Percentiles rank a stretch among this genome's conserved stretches.
Evolutionary conservation across 139 green algal genomes (phyloP).

Genomic region (Tetraselmis chui): DNA sequence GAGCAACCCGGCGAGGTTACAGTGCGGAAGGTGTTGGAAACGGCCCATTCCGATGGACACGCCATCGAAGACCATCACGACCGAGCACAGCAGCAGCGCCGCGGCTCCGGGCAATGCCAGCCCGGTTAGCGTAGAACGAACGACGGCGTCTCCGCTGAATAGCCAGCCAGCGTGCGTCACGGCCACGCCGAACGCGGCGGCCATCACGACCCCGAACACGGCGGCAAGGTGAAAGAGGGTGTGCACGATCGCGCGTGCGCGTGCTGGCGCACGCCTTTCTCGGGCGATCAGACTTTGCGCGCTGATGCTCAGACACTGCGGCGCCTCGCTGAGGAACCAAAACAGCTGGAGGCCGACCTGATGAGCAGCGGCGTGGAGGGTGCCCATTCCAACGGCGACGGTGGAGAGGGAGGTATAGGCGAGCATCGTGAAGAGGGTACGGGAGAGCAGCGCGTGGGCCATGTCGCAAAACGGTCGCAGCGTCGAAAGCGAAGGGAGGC

Average conservation of each 20-base stretch:
- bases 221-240: conserved; percentile 25
- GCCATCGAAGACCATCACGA: conserved; percentile 55
- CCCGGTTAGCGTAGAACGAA: conserved; percentile 17
- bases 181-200: conserved; percentile 5
- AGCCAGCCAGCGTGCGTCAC: conserved; percentile 19
- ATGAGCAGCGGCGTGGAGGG: conserved; percentile 36
- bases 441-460: conserved; percentile 32
- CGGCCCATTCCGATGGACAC: conserved; percentile 36
- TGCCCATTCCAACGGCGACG: conserved; percentile 38
- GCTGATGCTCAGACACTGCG: conserved; percentile 54
- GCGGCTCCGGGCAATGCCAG: conserved; percentile 20
- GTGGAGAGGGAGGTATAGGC: conserved; percentile 30
- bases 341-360: conserved; percentile 62
- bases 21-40: conserved; percentile 35
- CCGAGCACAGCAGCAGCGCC: conserved; percentile 27
- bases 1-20: conserved; percentile 24
- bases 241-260: conserved; percentile 11
- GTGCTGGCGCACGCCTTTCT: conserved; percentile 16
- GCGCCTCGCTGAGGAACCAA: conserved; percentile 59
- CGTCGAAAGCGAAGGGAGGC: conserved; percentile 17
- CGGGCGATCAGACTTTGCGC: conserved; percentile 54
- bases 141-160: conserved; percentile 35
- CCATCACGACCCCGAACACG: conserved; percentile 24
- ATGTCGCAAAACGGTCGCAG: conserved; percentile 34
- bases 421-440: conserved; percentile 45